Evolutionary conservation across 2,329 filamentous ascomycete species (phyloP), one percentile per base, ranked within the genome.

Genomic region (Talaromyces funiculosus): DNA sequence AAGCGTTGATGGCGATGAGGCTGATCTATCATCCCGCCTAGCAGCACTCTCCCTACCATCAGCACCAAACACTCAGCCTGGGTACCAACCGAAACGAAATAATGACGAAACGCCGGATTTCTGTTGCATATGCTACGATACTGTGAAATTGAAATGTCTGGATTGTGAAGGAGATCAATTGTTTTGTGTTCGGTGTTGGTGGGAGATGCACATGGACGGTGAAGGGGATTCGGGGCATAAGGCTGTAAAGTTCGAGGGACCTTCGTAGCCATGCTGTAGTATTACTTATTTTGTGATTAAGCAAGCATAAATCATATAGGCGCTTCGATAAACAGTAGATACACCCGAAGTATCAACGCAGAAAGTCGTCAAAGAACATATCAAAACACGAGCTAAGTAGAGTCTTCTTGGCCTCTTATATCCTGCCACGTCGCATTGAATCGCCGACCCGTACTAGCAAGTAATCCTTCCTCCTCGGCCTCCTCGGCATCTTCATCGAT

Each of bases 371-470:
- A 47, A 16, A 4, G 22, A 18, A 38, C 22, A 26, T 54, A 7
- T 37, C 31, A 38, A 22, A 18, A 9, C 9, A 20, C 3, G n/a
- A 54, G 22, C 35, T 54, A 54, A 22, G 51, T 22, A 16, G 33
- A 38, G 7, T 18, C 33, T 24, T 38, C 51, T 33, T 62, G 31
- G 51, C 56, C 33, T 62, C 66, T 33, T 59, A 96, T 88, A 71
- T 96, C 91, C 72, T 93, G 85, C 92, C 92, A 97, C 1, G 89
- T 92, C 4, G 90, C 90, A 45, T 89, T 88, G 66, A 96, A 92
- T 33, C 91, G 83, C 61, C 91, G 80, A 5, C 91, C 86, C 0
- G 92, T 96, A 67, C 86, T 91, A 0, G 91, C 90, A 51, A 99
- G 78, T 53, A 99, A 79, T 10, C 92, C 90, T 77, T 99, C 94